These are phyloP conservation scores for Tricholoma sp. DNA, from an alignment of 768 basidiomycete genomes.

Conservation along the genomic window DNA sequence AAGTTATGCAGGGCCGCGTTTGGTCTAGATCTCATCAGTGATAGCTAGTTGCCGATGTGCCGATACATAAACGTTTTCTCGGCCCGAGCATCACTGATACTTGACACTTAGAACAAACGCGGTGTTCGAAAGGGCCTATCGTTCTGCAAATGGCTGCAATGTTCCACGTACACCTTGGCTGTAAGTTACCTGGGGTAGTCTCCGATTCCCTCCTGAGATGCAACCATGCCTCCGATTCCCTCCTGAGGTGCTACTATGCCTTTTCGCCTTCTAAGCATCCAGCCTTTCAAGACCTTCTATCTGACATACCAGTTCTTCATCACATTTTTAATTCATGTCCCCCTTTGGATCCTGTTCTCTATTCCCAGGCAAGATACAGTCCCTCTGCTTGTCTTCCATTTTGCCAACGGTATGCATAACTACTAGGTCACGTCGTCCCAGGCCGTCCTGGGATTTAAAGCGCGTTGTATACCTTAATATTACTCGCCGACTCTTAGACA, in stretches of 20 bases:
- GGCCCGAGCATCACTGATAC: no score
- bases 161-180: no score
- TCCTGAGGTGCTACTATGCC: no score
- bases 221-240: no score
- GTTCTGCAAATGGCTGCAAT: no score
- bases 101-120: no score
- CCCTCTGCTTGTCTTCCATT: not conserved
- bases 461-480: conserved; percentile 33
- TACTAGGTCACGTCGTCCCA: conserved; percentile 37
- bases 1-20: no score
- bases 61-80: not conserved
- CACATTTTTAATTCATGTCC: conserved; percentile 39
- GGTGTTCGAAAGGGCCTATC: no score
- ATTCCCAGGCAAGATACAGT: conserved; percentile 25
- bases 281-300: conserved; percentile 48
- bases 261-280: conserved; percentile 27
- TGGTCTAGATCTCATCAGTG: no score
- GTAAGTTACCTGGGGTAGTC: no score
- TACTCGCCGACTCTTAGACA: conserved; percentile 22
- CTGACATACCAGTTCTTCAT: conserved; percentile 35
- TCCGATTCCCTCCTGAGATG: no score
- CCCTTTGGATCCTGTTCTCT: conserved; percentile 41
- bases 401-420: not conserved
- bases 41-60: no score
- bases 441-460: conserved; percentile 39